Percentiles rank a stretch among this genome's conserved stretches.
These are phyloP conservation scores for Globisporangium nagaii DNA, from an alignment of 352 stramenopile species.

Conservation along the genomic window DNA sequence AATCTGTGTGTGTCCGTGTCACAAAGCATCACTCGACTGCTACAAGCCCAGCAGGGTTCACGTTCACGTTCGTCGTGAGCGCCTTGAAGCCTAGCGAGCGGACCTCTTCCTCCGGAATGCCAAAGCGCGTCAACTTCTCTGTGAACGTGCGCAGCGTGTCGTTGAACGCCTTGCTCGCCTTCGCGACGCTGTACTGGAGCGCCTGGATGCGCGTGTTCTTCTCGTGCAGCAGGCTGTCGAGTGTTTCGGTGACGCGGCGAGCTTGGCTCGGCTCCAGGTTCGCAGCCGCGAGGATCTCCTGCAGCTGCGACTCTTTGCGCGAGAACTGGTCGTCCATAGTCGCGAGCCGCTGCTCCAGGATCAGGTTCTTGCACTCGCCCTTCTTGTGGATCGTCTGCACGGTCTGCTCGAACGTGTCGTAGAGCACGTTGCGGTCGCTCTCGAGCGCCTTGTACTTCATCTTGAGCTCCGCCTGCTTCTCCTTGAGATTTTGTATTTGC, in stretches of 20 bases:
- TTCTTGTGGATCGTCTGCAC: conserved; percentile 89
- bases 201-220: conserved; percentile 56
- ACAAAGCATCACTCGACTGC: conserved; percentile 18
- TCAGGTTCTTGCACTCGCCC: conserved; percentile 88
- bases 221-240: conserved; percentile 54
- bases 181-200: conserved; percentile 61
- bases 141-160: conserved; percentile 70
- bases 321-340: conserved; percentile 70
- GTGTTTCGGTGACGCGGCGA: conserved; percentile 54
- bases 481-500: conserved; percentile 59
- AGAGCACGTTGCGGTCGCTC: conserved; percentile 83
- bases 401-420: conserved; percentile 88
- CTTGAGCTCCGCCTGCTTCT: conserved; percentile 63
- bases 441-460: conserved; percentile 71
- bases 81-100: conserved; percentile 57
- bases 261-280: conserved; percentile 73
- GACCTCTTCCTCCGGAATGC: conserved; percentile 72
- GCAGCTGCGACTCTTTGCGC: conserved; percentile 65
- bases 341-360: conserved; percentile 79
- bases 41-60: conserved; percentile 70
- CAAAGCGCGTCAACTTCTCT: conserved; percentile 58
- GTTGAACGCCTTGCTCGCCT: conserved; percentile 76
- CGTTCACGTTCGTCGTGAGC: conserved; percentile 44
- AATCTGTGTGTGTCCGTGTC: too few species aligned
- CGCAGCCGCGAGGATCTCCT: conserved; percentile 65